These are phyloP conservation scores for Seiridium unicorne DNA, from an alignment of 2,329 filamentous ascomycete genomes.

Conservation along the genomic window DNA sequence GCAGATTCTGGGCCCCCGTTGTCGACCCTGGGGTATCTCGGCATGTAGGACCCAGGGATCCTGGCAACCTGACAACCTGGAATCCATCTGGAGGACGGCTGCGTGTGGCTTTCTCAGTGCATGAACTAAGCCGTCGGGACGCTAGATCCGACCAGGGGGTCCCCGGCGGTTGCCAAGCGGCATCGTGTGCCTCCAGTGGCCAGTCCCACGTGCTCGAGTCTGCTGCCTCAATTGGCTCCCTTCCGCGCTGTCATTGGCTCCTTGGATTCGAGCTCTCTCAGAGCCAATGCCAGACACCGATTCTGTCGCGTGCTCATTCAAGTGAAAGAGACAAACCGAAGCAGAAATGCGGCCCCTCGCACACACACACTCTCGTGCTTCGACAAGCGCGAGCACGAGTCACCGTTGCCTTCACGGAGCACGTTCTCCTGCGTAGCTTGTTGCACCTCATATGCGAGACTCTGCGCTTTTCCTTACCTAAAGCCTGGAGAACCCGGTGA, in stretches of 20 bases:
- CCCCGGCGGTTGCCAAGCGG: not conserved
- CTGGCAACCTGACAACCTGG: no score
- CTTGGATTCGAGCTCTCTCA: not conserved
- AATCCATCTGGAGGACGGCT: no score
- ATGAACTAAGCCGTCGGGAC: not conserved
- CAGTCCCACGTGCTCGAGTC: constrained; percentile 1
- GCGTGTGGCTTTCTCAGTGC: not conserved
- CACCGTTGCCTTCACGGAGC: not conserved
- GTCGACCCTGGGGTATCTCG: no score
- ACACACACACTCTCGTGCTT: not conserved
- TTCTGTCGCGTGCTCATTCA: constrained; percentile 7
- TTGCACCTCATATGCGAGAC: no score
- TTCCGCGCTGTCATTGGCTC: not conserved
- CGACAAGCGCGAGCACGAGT: not conserved
- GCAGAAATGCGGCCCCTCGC: not conserved
- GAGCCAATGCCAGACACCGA: constrained; percentile 5
- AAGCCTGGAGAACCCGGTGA: no score
- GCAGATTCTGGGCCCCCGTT: no score
- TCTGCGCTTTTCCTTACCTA: no score
- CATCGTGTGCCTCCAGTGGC: not conserved
- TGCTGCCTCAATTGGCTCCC: constrained; percentile 6
- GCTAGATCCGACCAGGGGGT: not conserved
- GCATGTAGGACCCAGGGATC: no score
- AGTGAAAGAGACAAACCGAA: not conserved
- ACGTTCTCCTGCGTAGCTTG: not conserved